These are phyloP conservation scores for Corymbia maculata DNA, from an alignment of 345 rosid genomes.

Conservation along the genomic window DNA sequence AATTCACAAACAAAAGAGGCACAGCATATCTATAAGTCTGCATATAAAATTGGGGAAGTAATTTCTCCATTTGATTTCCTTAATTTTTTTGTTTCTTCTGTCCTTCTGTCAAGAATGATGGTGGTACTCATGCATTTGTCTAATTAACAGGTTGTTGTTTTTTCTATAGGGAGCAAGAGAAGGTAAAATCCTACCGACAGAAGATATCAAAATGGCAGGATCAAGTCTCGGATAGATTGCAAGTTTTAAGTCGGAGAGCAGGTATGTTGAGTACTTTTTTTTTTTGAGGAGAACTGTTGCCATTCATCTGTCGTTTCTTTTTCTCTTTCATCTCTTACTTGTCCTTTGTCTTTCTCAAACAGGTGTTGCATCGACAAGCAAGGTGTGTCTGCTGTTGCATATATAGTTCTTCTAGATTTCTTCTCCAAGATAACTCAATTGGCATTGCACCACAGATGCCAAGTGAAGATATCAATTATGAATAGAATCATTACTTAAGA, in stretches of 20 bases:
- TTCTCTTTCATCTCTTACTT: background rate
- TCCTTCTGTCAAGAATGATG: background rate
- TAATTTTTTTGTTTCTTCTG: background rate
- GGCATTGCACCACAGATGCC: background rate
- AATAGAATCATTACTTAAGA: background rate
- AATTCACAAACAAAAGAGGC: background rate
- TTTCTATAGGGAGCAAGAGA: slow-evolving; percentile 58
- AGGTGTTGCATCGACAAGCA: slow-evolving; percentile 54
- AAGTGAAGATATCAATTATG: background rate
- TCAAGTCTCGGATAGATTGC: slow-evolving; percentile 81
- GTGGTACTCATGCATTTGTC: background rate
- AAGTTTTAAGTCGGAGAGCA: slow-evolving; percentile 46
- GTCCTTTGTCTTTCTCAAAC: slow-evolving; percentile 1
- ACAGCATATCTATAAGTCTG: background rate
- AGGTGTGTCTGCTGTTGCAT: slow-evolving; percentile 27
- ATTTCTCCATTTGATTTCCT: background rate
- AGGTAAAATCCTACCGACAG: slow-evolving; percentile 70
- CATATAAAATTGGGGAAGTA: background rate
- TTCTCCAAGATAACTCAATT: background rate
- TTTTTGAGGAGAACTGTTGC: background rate
- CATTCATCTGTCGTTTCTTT: background rate
- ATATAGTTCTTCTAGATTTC: background rate
- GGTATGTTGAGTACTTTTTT: slow-evolving; percentile 15
- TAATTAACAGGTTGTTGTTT: background rate
- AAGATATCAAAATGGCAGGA: slow-evolving; percentile 90